phyloP scores from a whole-genome alignment of 495 filamentous ascomycete genomes.

The Cladorrhinum samala region DNA sequence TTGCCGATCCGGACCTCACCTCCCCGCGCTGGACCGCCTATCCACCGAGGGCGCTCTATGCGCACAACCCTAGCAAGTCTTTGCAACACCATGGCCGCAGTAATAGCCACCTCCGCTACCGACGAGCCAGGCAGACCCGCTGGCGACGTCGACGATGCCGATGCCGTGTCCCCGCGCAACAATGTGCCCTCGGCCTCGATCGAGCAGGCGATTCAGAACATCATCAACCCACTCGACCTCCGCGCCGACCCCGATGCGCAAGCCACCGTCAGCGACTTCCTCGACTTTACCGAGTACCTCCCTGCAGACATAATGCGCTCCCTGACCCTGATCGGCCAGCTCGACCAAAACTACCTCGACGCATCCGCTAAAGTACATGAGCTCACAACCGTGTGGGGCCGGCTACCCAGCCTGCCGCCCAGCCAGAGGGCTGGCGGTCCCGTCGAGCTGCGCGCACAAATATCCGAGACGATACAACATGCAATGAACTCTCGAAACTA shows the following conservation, averaged over 20 bases:
- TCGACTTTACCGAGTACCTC: slow-evolving; percentile 95
- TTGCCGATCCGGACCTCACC: not conserved
- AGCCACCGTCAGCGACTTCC: slow-evolving; percentile 87
- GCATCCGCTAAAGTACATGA: slow-evolving; percentile 63
- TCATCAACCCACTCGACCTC: slow-evolving; percentile 31
- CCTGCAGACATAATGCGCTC: slow-evolving; percentile 89
- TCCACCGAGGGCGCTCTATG: too few relatives aligned
- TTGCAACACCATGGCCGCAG: too few relatives aligned
- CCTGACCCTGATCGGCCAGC: slow-evolving; percentile 76
- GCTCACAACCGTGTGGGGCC: slow-evolving; percentile 66
- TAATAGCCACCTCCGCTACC: not conserved
- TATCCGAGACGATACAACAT: slow-evolving; percentile 67
- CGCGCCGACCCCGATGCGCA: slow-evolving; percentile 84
- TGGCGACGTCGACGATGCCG: slow-evolving; percentile 20
- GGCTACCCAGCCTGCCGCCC: slow-evolving; percentile 55
- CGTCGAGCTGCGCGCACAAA: slow-evolving; percentile 60
- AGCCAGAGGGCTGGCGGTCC: slow-evolving; percentile 36
- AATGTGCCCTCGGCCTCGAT: slow-evolving; percentile 22
- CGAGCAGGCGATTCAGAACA: slow-evolving; percentile 24
- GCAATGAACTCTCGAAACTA: slow-evolving; percentile 71
- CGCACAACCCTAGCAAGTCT: too few relatives aligned
- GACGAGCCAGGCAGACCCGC: not conserved
- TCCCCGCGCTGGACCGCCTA: too few relatives aligned
- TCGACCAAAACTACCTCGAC: slow-evolving; percentile 65
- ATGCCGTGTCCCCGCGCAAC: slow-evolving; percentile 34